Evolutionary conservation across 1,284 basidiomycete genomes (phyloP).

Genomic region (Cryptococcus sp.): DNA sequence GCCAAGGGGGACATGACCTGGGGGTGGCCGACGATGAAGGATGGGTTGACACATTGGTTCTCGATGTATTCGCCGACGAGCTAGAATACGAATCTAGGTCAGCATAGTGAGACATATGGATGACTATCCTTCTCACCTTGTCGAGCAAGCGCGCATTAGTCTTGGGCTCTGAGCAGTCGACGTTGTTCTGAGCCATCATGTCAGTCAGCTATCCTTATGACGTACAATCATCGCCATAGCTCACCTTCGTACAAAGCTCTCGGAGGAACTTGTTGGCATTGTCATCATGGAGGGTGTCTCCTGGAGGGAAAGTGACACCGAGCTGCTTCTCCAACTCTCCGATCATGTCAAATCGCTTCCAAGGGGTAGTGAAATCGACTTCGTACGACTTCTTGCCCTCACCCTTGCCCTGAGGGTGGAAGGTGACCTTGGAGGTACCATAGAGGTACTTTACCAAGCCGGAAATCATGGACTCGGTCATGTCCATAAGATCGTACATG

Average conservation of each 20-base stretch:
- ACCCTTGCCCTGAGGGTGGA: slow-evolving; percentile 92
- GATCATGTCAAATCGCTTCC: slow-evolving; percentile 99
- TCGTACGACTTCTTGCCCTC: slow-evolving; percentile 64
- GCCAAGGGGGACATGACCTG: slow-evolving; percentile 99
- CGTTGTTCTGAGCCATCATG: slow-evolving; percentile 68
- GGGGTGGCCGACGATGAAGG: slow-evolving; percentile 98
- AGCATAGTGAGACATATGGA: slow-evolving; percentile 1
- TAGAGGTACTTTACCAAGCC: slow-evolving; percentile 90
- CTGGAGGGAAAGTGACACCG: slow-evolving; percentile 87
- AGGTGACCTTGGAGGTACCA: slow-evolving; percentile 71
- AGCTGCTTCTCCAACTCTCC: slow-evolving; percentile 93
- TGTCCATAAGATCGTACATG: slow-evolving; percentile 98
- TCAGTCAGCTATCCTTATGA: slow-evolving; percentile 2
- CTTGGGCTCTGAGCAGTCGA: slow-evolving; percentile 95
- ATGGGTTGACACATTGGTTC: slow-evolving; percentile 90
- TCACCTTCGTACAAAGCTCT: slow-evolving; percentile 79
- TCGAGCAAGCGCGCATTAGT: slow-evolving; percentile 95
- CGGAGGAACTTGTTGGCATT: slow-evolving; percentile 87
- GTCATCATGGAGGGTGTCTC: slow-evolving; percentile 83
- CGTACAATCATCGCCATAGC: slow-evolving; percentile 8
- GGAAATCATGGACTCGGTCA: slow-evolving; percentile 89
- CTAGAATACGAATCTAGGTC: slow-evolving; percentile 49
- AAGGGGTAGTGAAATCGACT: slow-evolving; percentile 91
- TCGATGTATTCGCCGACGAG: slow-evolving; percentile 98
- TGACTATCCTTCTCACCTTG: slow-evolving; percentile 63